Conservation (phyloP, 2,329 filamentous ascomycete genomes). For the Pseudogymnoascus sp. region DNA sequence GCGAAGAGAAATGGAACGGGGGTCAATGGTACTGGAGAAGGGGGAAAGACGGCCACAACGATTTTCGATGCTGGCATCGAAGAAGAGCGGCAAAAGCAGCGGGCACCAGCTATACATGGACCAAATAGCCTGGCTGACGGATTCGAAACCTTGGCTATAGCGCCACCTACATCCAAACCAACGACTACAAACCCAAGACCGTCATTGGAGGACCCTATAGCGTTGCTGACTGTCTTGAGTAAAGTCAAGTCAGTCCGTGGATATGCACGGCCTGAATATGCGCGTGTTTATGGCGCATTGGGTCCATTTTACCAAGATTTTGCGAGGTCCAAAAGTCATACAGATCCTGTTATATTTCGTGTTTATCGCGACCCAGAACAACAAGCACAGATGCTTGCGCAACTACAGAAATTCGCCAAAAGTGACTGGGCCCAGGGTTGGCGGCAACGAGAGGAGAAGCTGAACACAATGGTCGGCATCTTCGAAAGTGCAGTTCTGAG, state of each 20-base stretch:
- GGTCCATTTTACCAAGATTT: conserved; percentile 87
- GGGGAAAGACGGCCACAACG: conserved; percentile 45
- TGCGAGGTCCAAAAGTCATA: conserved; percentile 61
- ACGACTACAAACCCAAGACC: conserved; percentile 26
- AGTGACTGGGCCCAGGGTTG: conserved; percentile 77
- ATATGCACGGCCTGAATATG: conserved; percentile 81
- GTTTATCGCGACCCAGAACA: conserved; percentile 82
- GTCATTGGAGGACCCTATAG: conserved; percentile 48
- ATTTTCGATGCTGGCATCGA: conserved; percentile 69
- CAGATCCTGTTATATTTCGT: conserved; percentile 78
- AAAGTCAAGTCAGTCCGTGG: conserved; percentile 73
- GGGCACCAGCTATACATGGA: conserved; percentile 23
- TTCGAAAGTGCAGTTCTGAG: conserved; percentile 87
- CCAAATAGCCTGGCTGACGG: conserved; percentile 51
- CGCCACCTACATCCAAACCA: conserved; percentile 31
- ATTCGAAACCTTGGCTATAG: conserved; percentile 69
- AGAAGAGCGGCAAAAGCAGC: conserved; percentile 48
- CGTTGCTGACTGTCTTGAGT: conserved; percentile 63
- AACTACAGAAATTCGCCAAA: conserved; percentile 69
- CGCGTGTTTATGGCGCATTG: conserved; percentile 80
- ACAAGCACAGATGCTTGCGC: conserved; percentile 82
- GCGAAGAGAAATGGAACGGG: conserved; percentile 28
- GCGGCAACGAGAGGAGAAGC: conserved; percentile 60
- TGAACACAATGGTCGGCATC: conserved; percentile 67
- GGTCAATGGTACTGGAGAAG: conserved; percentile 21